phyloP scores from a whole-genome alignment of 78 protist species.

The Dictyostelium firmibasis region DNA sequence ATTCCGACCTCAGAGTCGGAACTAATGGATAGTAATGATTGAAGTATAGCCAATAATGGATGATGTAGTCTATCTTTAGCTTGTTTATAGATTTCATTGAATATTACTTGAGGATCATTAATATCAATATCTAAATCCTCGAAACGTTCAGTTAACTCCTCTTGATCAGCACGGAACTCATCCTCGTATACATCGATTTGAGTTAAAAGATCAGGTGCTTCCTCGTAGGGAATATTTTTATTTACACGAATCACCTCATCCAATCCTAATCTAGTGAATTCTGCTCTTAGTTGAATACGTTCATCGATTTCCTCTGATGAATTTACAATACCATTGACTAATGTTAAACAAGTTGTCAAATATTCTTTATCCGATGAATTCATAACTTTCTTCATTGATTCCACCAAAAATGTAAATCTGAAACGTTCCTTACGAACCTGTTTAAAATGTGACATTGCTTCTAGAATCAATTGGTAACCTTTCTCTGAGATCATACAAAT shows the following conservation, averaged over 20 bases:
- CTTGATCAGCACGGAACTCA: constrained; percentile 57
- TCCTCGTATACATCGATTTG: constrained; percentile 73
- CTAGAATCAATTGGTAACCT: constrained; percentile 38
- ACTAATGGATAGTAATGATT: constrained; percentile 29
- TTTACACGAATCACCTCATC: constrained; percentile 13
- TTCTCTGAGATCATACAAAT: constrained; percentile 46
- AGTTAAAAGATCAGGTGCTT: constrained; percentile 43
- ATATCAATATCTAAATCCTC: constrained; percentile 35
- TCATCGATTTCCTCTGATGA: constrained; percentile 58
- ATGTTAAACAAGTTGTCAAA: constrained; percentile 25
- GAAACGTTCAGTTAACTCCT: constrained; percentile 23
- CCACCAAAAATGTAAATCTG: constrained; percentile 32
- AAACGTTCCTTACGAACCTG: constrained; percentile 29
- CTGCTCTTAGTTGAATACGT: constrained; percentile 46
- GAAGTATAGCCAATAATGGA: constrained; percentile 31
- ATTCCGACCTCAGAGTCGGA: constrained; percentile 36
- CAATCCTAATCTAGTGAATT: constrained; percentile 37
- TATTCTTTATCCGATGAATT: constrained; percentile 24
- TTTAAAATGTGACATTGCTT: constrained; percentile 55
- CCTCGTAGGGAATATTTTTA: constrained; percentile 47
- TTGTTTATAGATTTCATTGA: constrained; percentile 5
- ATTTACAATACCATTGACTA: constrained; percentile 58
- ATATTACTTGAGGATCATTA: constrained; percentile 33
- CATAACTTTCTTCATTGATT: constrained; percentile 20
- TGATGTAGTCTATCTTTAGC: constrained; percentile 18